A percentile compares a stretch with the other conserved stretches of the same genome.
phyloP scores from a whole-genome alignment of 768 basidiomycete genomes.

The Mycena albidolilacea region DNA sequence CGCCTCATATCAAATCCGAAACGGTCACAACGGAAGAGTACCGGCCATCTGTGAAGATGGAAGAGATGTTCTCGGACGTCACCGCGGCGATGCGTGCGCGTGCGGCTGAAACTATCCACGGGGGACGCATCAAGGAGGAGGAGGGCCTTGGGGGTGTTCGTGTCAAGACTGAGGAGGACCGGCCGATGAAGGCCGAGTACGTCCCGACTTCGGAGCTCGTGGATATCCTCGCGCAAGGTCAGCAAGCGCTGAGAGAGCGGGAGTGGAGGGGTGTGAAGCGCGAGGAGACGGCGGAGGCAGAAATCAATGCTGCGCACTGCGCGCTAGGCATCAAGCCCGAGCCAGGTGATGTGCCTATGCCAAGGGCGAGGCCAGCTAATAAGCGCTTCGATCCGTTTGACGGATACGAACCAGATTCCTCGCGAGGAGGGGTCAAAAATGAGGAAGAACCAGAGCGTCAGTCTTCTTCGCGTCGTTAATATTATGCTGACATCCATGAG shows the following conservation, averaged over 20 bases:
- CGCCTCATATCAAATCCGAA: background rate
- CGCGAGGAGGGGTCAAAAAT: background rate
- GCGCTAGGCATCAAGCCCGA: background rate
- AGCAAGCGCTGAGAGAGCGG: background rate
- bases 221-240: background rate
- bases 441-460: background rate
- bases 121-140: slow-evolving; percentile 13
- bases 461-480: background rate
- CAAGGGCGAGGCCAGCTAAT: background rate
- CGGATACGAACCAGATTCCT: background rate
- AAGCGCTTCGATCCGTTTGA: slow-evolving; percentile 16
- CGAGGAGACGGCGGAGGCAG: background rate
- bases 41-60: background rate
- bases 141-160: background rate
- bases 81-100: background rate
- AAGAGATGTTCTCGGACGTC: background rate
- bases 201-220: background rate
- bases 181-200: background rate
- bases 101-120: background rate
- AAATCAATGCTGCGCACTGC: background rate
- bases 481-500: background rate
- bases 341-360: slow-evolving; percentile 9
- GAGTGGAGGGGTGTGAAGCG: background rate
- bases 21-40: background rate
- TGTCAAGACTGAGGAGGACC: slow-evolving; percentile 8